Evolutionary conservation across 1,284 basidiomycete genomes (phyloP).

Genomic region (Hypsizygus ulmarius): DNA sequence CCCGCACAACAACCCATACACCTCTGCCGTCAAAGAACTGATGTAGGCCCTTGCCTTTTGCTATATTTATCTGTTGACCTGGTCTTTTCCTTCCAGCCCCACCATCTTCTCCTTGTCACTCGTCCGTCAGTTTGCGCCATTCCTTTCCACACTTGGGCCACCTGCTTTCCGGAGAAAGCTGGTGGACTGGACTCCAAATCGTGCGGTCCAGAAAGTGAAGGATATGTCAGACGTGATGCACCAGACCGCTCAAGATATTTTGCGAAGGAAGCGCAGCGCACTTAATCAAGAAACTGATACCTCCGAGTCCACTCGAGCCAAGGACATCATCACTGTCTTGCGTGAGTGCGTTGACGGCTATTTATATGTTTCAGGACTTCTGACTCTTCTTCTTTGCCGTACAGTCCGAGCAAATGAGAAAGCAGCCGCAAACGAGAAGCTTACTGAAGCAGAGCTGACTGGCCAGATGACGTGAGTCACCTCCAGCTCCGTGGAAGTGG

Average conservation of each 20-base stretch:
- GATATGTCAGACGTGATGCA: slow-evolving; percentile 49
- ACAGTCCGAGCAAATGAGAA: slow-evolving; percentile 40
- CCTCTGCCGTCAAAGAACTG: slow-evolving; percentile 45
- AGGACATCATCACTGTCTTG: slow-evolving; percentile 51
- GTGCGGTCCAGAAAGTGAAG: slow-evolving; percentile 42
- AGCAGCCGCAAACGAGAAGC: slow-evolving; percentile 29
- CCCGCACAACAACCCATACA: slow-evolving; percentile 43
- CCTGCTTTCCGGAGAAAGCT: slow-evolving; percentile 43
- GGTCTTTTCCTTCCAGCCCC: slow-evolving; percentile 32
- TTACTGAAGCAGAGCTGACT: slow-evolving; percentile 41
- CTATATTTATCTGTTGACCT: neutral
- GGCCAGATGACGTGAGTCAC: slow-evolving; percentile 46
- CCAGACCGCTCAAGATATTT: slow-evolving; percentile 38
- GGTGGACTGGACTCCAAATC: slow-evolving; percentile 42
- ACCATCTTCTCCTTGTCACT: slow-evolving; percentile 44
- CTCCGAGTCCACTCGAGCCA: slow-evolving; percentile 24
- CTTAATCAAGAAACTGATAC: slow-evolving; percentile 19
- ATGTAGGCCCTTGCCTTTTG: slow-evolving; percentile 33
- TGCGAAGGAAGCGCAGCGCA: slow-evolving; percentile 35
- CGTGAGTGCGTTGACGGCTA: slow-evolving; percentile 32
- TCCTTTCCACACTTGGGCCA: slow-evolving; percentile 41
- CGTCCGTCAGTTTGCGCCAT: slow-evolving; percentile 47
- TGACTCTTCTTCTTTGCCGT: slow-evolving; percentile 4
- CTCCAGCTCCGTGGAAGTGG: slow-evolving; percentile 3
- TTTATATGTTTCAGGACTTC: neutral